Evolutionary conservation across 805 yeast genomes (phyloP).

Genomic region (Torulaspora franciscae): DNA sequence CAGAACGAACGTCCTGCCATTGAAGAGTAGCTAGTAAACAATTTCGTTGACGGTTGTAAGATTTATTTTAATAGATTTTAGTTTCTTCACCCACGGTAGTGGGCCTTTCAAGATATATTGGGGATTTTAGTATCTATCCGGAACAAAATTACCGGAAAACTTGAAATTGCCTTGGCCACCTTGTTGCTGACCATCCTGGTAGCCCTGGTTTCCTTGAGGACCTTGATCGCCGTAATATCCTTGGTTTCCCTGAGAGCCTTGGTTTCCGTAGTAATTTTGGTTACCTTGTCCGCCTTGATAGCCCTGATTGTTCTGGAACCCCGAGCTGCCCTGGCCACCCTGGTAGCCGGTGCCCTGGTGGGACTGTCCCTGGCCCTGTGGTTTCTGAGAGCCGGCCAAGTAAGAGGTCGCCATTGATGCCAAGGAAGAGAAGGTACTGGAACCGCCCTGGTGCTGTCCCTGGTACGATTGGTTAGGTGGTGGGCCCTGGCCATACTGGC

Average conservation of each 20-base stretch:
- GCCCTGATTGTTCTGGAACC: background rate
- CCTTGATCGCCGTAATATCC: conserved; percentile 8
- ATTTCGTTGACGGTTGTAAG: background rate
- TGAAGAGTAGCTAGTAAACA: conserved; percentile 12
- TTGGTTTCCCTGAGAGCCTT: conserved; percentile 8
- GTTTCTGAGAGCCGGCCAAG: conserved; percentile 6
- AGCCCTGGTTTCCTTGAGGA: conserved; percentile 6
- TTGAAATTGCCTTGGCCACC: conserved; percentile 11
- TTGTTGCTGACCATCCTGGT: conserved; percentile 2
- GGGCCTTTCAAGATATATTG: background rate
- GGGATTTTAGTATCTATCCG: conserved; percentile 1
- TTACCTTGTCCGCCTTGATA: conserved; percentile 4
- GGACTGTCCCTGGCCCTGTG: conserved; percentile 10
- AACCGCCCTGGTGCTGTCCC: conserved; percentile 1
- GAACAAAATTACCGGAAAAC: conserved; percentile 20
- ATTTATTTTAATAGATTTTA: background rate
- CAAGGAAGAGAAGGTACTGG: conserved; percentile 8
- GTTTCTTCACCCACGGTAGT: background rate
- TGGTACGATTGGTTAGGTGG: background rate
- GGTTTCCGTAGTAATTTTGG: conserved; percentile 1
- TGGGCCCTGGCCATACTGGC: conserved; percentile 3
- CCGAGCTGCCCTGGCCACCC: background rate
- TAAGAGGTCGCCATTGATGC: conserved; percentile 13
- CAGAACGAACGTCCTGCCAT: conserved; percentile 42
- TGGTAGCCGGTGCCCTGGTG: conserved; percentile 3